Conservation (phyloP, 192 early-diverging fungal genomes). For the Coemansia aciculifera region DNA sequence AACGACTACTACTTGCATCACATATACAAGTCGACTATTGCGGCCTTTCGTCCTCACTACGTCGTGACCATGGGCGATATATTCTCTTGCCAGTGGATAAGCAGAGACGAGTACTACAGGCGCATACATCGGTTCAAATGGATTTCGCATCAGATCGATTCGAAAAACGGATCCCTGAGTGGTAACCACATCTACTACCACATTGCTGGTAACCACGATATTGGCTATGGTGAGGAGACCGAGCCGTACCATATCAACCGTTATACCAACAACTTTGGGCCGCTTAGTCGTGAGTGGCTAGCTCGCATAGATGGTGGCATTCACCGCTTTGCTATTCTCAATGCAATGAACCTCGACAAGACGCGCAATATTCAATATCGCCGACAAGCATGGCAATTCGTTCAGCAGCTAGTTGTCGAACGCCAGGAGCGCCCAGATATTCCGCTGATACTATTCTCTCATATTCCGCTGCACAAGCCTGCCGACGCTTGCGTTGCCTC, state of each 20-base stretch:
- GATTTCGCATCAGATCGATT: conserved; percentile 53
- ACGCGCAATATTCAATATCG: conserved; percentile 51
- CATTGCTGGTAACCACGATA: conserved; percentile 68
- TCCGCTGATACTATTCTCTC: conserved; percentile 59
- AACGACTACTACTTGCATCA: conserved; percentile 66
- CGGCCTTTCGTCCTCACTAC: conserved; percentile 55
- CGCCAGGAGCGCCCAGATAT: conserved; percentile 27
- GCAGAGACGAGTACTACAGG: conserved; percentile 56
- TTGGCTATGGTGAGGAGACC: conserved; percentile 66
- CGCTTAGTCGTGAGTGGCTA: conserved; percentile 49
- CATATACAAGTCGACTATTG: conserved; percentile 57
- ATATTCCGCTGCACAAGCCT: conserved; percentile 65
- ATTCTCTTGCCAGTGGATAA: conserved; percentile 68
- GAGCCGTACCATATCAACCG: conserved; percentile 53
- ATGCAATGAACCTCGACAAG: conserved; percentile 52
- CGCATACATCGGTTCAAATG: conserved; percentile 60
- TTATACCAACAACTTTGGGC: conserved; percentile 60
- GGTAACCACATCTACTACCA: conserved; percentile 41
- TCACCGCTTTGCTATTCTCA: conserved; percentile 45
- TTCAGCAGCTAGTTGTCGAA: conserved; percentile 42
- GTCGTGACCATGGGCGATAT: conserved; percentile 64
- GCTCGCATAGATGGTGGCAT: conserved; percentile 10
- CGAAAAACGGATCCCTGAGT: conserved; percentile 11
- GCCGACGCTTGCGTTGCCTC: conserved; percentile 56
- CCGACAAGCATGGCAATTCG: conserved; percentile 58